Conservation (phyloP, 805 yeast species). For the Zygosaccharomyces lentus region DNA sequence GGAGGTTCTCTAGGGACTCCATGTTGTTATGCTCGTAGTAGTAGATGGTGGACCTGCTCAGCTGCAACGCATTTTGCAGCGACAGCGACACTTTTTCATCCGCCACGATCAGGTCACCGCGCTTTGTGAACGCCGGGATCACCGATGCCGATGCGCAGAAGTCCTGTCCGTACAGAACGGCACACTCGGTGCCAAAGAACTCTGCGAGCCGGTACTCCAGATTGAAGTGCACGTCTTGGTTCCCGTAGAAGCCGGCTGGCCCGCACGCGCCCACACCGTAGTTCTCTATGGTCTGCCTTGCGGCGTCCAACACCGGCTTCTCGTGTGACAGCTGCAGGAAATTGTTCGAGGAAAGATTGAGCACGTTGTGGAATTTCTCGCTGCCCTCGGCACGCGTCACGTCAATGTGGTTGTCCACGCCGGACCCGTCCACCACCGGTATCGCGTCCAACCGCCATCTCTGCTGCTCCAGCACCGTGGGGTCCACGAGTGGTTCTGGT, state of each 20-base stretch:
- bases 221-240: conserved; percentile 83
- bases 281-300: conserved; percentile 52
- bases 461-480: conserved; percentile 36
- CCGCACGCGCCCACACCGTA: conserved; percentile 98
- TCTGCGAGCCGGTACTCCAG: conserved; percentile 70
- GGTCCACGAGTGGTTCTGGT: conserved; percentile 76
- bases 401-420: conserved; percentile 36
- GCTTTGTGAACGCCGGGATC: conserved; percentile 86
- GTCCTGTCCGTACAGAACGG: conserved; percentile 91
- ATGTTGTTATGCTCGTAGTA: conserved; percentile 82
- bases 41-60: conserved; percentile 76
- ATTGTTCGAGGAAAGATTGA: conserved; percentile 70
- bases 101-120: conserved; percentile 90
- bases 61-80: conserved; percentile 80
- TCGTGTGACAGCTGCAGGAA: conserved; percentile 58
- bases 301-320: conserved; percentile 45
- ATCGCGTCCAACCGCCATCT: conserved; percentile 57
- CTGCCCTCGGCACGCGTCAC: conserved; percentile 30
- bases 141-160: conserved; percentile 82
- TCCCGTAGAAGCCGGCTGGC: conserved; percentile 96
- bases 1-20: conserved; percentile 69
- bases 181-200: conserved; percentile 71
- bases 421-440: conserved; percentile 59
- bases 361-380: conserved; percentile 36
- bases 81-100: conserved; percentile 74